These are phyloP conservation scores for Starmerella apis DNA, from an alignment of 805 yeast species.

Conservation along the genomic window DNA sequence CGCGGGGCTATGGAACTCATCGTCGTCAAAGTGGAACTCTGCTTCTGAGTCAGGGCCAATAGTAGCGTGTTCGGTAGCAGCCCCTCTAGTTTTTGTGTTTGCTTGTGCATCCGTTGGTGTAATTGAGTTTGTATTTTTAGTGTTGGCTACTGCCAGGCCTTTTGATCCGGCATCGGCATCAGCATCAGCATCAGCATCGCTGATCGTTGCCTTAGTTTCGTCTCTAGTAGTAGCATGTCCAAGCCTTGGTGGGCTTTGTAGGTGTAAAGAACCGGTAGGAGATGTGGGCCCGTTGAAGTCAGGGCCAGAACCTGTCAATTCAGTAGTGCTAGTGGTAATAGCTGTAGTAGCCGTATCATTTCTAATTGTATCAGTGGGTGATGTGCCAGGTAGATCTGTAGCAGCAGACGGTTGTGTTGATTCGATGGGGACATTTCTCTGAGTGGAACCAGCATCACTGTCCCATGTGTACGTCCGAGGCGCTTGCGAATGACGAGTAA, in stretches of 20 bases:
- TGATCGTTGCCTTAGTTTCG: no score
- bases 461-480: no score
- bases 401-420: not conserved
- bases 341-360: not conserved
- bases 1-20: slow-evolving; percentile 1
- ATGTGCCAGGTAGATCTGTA: not conserved
- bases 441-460: no score
- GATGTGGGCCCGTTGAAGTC: not conserved
- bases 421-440: no score
- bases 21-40: slow-evolving; percentile 1
- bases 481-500: no score
- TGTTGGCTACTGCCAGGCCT: no score
- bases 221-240: no score
- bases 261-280: not conserved
- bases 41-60: not conserved
- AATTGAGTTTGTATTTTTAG: not conserved
- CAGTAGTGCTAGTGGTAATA: not conserved
- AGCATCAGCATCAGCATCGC: no score
- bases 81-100: not conserved
- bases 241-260: not conserved
- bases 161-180: no score
- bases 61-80: not conserved
- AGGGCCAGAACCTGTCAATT: not conserved
- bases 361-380: not conserved
- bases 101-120: not conserved